Base-by-base conservation (phyloP, 2,329 filamentous ascomycete genomes). In the Neodidymelliopsis sp. region DNA sequence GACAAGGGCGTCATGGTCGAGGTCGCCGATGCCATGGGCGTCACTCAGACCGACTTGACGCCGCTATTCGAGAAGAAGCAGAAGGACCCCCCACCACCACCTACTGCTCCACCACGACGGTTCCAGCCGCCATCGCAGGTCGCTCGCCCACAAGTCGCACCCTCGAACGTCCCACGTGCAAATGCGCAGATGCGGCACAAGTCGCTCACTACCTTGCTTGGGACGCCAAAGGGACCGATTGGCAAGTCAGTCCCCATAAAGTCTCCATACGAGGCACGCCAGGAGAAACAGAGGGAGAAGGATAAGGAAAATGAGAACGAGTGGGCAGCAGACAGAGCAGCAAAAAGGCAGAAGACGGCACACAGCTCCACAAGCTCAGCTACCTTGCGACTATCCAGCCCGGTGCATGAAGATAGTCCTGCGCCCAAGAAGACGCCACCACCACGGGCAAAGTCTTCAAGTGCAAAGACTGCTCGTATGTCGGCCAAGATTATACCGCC, bases 1-100 rank as follows among this genome's bases (percentile, higher is more conserved):
- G 91, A 96, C 60, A 83, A 86, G 38, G 87, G 86, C 36, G 82
- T 89, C 20, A 80, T 95, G 49, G 88, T 97, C 9, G 86, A 96
- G 71, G 90, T 96, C 2, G 83, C 83, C 18, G 91, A 96, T 48
- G 83, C 81, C 28, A 77, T 89, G n/a, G 89, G 87, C 6, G 82
- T 79, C 24, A 85, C 82, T 2, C 82, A 93, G 59, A 91, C 93
- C 39, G 91, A 97, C 63, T 70, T 97, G 19, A 85, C 88, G 0
- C 85, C 86, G 20, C 72, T 97, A 20, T 75, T 94, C 34, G 86
- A 89, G 54, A 91, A 88, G 71, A 83, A 84, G 48, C 76, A 77
- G 8, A 85, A 82, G 60, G 63, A 65, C 0, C 56, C 61, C 11
- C 57, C 63, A 4, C 56, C 59, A 42, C 49, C 44, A 22, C 50